Base-by-base conservation (phyloP, 2,329 filamentous ascomycete genomes). In the Exophiala bonariae region DNA sequence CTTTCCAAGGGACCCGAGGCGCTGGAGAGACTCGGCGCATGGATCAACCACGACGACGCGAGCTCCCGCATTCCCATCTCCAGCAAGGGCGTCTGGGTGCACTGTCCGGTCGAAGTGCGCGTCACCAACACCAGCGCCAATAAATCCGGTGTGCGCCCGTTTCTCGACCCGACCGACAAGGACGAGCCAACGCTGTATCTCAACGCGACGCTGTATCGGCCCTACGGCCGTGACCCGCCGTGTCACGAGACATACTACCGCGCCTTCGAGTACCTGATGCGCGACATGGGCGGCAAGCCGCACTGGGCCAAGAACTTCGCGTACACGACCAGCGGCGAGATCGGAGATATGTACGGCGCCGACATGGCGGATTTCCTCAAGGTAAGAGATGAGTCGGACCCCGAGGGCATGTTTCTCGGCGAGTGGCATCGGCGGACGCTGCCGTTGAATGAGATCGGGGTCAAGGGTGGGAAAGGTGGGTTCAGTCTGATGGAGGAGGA, bases 231-330 rank as follows among this genome's bases (percentile, higher is more conserved):
- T 49, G 87, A 95, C 59, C 89, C 90, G 8, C 86, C 88, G 0
- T 91, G 86, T 61, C 79, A 76, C 43, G 76, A 78, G 44, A 79
- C 86, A 37, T 95, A 95, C 73, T 96, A 95, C 66, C 78, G 91
- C 67, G 90, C 86, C 1, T 95, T 96, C 56, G 90, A 96, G 67
- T 92, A 85, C 76, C 74, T 96, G 36, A 95, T 95, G 90, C 83
- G 82, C 49, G 87, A 95, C 35, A 74, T 95, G 58, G 87, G 86
- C 42, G 90, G 86, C 7, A 80, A 80, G 36, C 90, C 90, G 14
- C 90, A 96, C 68, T 96, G 90, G 88, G 90, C 90, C 6, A 96
- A 96, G 77, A 95, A 96, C 66, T 96, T 95, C 66, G 73, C 76
- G 37, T 76, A 78, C 7, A 75, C 79, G 3, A 70, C 74, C 4